A percentile compares a stretch with the other conserved stretches of the same genome.
Conservation (phyloP, 345 rosid genomes). For the Limnanthes douglasii region DNA sequence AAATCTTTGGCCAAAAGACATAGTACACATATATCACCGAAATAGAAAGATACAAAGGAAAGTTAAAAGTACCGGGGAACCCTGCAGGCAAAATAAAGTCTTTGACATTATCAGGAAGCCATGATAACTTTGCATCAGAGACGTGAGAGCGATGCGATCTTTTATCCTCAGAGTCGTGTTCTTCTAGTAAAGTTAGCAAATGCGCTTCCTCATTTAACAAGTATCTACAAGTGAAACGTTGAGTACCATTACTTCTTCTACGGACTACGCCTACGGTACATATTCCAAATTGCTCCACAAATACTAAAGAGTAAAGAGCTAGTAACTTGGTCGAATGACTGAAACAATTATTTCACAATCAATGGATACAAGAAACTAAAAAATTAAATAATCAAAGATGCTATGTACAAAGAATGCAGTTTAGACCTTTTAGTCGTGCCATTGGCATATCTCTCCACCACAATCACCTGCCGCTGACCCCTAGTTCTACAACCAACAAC, state of each 20-base stretch:
- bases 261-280: no score
- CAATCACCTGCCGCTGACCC: constrained; percentile 8
- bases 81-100: constrained; percentile 73
- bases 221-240: constrained; percentile 29
- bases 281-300: no score
- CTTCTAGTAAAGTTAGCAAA: constrained; percentile 27
- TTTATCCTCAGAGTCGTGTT: constrained; percentile 12
- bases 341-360: background rate
- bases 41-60: background rate
- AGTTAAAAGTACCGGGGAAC: constrained; percentile 48
- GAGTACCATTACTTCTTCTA: no score
- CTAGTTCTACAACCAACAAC: constrained; percentile 14
- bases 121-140: constrained; percentile 19
- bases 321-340: no score
- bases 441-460: constrained; percentile 74
- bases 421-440: constrained; percentile 64
- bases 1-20: no score
- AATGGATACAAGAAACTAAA: background rate
- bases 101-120: constrained; percentile 51
- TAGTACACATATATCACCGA: background rate
- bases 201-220: constrained; percentile 33
- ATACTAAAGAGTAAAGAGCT: no score
- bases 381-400: background rate
- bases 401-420: no score
- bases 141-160: constrained; percentile 12